Conservation (phyloP, 2,329 filamentous ascomycete genomes). For the Colletotrichum incanum region DNA sequence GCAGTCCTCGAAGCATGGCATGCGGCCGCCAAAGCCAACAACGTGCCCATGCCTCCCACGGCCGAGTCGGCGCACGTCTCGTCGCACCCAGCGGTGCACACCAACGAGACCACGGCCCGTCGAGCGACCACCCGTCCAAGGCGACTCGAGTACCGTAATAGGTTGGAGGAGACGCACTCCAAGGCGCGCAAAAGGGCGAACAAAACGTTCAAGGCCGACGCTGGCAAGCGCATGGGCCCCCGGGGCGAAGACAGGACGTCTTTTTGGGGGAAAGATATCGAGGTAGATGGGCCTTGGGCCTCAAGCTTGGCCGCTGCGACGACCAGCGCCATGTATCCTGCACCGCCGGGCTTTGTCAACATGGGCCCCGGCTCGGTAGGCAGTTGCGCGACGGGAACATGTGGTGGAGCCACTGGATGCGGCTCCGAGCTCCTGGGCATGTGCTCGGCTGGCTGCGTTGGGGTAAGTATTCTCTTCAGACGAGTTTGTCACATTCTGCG, state of each 20-base stretch:
- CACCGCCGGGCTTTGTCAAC: slow-evolving; percentile 37
- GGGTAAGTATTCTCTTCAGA: slow-evolving; percentile 34
- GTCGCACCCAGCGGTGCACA: slow-evolving; percentile 75
- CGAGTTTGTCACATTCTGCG: neutral
- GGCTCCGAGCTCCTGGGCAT: slow-evolving; percentile 38
- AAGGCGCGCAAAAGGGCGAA: slow-evolving; percentile 40
- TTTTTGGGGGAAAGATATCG: slow-evolving; percentile 40
- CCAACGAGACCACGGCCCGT: slow-evolving; percentile 44
- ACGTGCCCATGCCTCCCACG: slow-evolving; percentile 60
- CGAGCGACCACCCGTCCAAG: slow-evolving; percentile 10
- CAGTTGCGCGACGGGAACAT: slow-evolving; percentile 41
- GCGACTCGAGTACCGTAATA: slow-evolving; percentile 31
- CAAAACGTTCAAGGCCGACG: slow-evolving; percentile 32
- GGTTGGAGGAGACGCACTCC: slow-evolving; percentile 30
- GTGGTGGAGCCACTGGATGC: slow-evolving; percentile 36
- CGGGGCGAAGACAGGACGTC: slow-evolving; percentile 38
- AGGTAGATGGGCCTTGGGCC: slow-evolving; percentile 34
- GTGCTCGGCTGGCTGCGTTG: slow-evolving; percentile 38
- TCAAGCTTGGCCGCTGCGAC: slow-evolving; percentile 29
- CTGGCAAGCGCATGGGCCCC: slow-evolving; percentile 39
- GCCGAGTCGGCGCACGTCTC: slow-evolving; percentile 76
- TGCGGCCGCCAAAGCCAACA: slow-evolving; percentile 58
- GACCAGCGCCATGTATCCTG: slow-evolving; percentile 41
- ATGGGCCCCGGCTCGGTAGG: slow-evolving; percentile 33
- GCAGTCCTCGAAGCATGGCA: slow-evolving; percentile 57